Conservation (phyloP, 345 rosid genomes). For the Microcos paniculata region DNA sequence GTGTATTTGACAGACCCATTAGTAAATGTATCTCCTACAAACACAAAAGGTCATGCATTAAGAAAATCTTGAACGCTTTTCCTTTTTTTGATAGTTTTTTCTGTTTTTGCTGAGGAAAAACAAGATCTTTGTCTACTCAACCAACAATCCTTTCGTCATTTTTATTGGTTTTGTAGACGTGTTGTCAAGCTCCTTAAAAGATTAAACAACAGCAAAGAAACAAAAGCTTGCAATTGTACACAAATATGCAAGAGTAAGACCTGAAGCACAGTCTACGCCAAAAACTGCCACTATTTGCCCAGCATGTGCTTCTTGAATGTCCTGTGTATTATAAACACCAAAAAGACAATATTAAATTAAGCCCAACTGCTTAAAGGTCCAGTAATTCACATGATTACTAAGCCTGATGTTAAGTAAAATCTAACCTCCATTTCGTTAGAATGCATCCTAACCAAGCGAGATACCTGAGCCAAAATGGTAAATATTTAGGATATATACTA, state of each 20-base stretch:
- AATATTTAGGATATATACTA: conserved; percentile 4
- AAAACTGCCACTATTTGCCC: conserved; percentile 99
- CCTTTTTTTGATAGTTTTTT: neutral
- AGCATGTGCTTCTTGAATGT: conserved; percentile 98
- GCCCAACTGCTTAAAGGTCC: neutral
- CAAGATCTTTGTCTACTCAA: neutral
- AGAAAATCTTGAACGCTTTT: neutral
- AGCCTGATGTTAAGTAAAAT: conserved; percentile 5
- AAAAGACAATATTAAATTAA: neutral
- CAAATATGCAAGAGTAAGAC: conserved; percentile 28
- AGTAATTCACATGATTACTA: neutral
- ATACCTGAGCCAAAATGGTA: conserved; percentile 55
- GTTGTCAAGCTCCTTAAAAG: conserved; percentile 2
- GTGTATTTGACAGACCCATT: conserved; percentile 92
- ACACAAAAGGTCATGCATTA: neutral
- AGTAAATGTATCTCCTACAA: conserved; percentile 90
- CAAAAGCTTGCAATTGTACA: neutral
- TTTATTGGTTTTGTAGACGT: neutral
- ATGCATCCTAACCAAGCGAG: conserved; percentile 95
- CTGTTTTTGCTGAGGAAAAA: neutral
- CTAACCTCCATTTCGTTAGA: conserved; percentile 97
- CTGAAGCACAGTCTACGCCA: conserved; percentile 99
- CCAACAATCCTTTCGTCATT: neutral
- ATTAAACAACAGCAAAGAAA: neutral
- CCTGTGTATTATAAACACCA: conserved; percentile 42